Base-by-base conservation (phyloP, 805 yeast genomes). In the Blastobotrys robertii region DNA sequence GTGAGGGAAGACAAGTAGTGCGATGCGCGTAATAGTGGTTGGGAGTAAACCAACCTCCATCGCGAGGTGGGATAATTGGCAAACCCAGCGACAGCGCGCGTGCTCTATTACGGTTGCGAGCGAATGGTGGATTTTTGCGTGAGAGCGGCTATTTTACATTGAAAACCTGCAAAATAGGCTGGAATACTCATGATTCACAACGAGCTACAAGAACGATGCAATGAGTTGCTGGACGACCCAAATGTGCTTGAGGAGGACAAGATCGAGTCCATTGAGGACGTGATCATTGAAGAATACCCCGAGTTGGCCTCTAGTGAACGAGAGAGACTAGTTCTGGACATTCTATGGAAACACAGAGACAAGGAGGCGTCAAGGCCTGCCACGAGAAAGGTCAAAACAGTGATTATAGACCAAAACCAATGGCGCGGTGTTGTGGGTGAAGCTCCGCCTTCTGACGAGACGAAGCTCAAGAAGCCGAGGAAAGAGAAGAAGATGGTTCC, bases 331-430 rank as follows among this genome's bases (percentile, higher is more conserved):
- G 65, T 66, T 11, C 54, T 68, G 51, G 70, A 65, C 41, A 61
- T 68, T 8, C 45, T 68, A 44, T 65, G 70, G 69, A 59, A 54
- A 25, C 72, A 68, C 42, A 58, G 64, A 32, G 68, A 64, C 1
- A 48, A 56, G 4, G 52, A 49, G 13, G 34, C 46, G 4, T 38
- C 37, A 1, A 42, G 34, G 15, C 22, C 36, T 14, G 10, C 34
- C 8, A 37, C 31, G 36, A 49, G 43, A 29, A 37, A 37, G 15
- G 29, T 31, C 8, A 34, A 34, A 39, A 42, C 38, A 2, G 44
- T 43, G 11, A 41, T 45, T 22, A 31, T 34, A 15, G 10, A 34
- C 38, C 42, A 34, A 31, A 42, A 25, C 15, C 43, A 35, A 35
- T 31, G 37, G 41, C 41, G 37, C 31, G 22, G 37, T 15, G 38